Evolutionary conservation across 2,329 filamentous ascomycete species (phyloP).

Genomic region (Colletotrichum ledebouriae): DNA sequence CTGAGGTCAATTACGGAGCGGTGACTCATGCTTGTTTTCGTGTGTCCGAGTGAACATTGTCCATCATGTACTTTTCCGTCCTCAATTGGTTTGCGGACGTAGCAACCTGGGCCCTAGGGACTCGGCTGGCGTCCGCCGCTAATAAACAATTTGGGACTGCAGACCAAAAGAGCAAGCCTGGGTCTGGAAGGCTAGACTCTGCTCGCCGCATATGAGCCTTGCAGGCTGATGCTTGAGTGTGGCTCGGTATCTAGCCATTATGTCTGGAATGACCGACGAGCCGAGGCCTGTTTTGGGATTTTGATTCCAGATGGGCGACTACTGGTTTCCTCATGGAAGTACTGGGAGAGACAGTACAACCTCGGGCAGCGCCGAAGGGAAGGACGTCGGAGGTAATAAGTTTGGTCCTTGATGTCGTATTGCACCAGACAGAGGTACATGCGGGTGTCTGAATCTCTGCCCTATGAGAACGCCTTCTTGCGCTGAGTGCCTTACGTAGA

Average conservation of each 20-base stretch:
- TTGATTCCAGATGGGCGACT: background rate
- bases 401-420: constrained; percentile 7
- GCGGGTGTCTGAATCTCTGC: constrained; percentile 10
- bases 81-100: constrained; percentile 4
- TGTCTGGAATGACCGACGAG: background rate
- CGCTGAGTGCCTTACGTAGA: background rate
- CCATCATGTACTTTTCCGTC: background rate
- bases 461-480: constrained; percentile 8
- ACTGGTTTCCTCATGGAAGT: background rate
- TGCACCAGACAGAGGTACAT: constrained; percentile 8
- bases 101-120: background rate
- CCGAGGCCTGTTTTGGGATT: constrained; percentile 3
- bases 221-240: constrained; percentile 25
- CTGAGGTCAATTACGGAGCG: constrained; percentile 13
- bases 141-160: constrained; percentile 1
- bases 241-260: constrained; percentile 29
- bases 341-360: constrained; percentile 2
- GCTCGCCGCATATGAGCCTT: constrained; percentile 18
- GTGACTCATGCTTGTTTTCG: constrained; percentile 22
- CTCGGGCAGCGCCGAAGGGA: constrained; percentile 17
- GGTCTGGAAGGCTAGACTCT: constrained; percentile 26
- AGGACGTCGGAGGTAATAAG: constrained; percentile 10
- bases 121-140: constrained; percentile 7
- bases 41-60: background rate
- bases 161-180: constrained; percentile 3